phyloP scores from a whole-genome alignment of 768 basidiomycete species.

The Clitopilus hobsonii region DNA sequence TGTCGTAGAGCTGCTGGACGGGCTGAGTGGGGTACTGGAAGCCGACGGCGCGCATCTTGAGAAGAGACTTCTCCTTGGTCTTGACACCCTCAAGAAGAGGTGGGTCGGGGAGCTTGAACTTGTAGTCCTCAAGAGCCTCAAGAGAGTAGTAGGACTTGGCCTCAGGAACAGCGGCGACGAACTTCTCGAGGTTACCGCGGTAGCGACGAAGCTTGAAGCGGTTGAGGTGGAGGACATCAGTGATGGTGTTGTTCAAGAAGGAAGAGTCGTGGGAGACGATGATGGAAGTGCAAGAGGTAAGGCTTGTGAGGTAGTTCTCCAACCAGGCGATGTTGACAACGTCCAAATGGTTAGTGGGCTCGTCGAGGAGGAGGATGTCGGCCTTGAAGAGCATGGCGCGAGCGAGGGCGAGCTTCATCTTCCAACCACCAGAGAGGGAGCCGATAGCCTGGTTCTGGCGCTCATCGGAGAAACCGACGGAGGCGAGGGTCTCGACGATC shows the following conservation, averaged over 20 bases:
- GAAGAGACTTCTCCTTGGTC: conserved; percentile 96
- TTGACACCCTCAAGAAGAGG: conserved; percentile 99
- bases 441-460: conserved; percentile 86
- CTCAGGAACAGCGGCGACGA: conserved; percentile 93
- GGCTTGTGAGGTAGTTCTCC: conserved; percentile 84
- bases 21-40: conserved; percentile 91
- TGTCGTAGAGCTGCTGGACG: conserved; percentile 90
- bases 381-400: conserved; percentile 98
- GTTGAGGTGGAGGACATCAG: conserved; percentile 95
- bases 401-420: conserved; percentile 98
- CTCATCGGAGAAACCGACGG: conserved; percentile 88
- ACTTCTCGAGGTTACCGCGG: conserved; percentile 91
- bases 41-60: conserved; percentile 97
- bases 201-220: conserved; percentile 97
- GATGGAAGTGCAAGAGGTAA: conserved; percentile 93
- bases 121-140: conserved; percentile 94
- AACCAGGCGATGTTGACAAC: conserved; percentile 98
- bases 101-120: conserved; percentile 96
- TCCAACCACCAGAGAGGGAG: conserved; percentile 96
- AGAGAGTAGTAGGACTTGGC: conserved; percentile 98
- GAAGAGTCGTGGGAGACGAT: conserved; percentile 97
- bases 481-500: conserved; percentile 73
- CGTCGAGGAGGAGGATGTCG: conserved; percentile 93
- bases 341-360: conserved; percentile 96
- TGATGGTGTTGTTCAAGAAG: conserved; percentile 98